Evolutionary conservation across 2,329 filamentous ascomycete genomes (phyloP).

Genomic region (Ophiocordyceps unilateralis): DNA sequence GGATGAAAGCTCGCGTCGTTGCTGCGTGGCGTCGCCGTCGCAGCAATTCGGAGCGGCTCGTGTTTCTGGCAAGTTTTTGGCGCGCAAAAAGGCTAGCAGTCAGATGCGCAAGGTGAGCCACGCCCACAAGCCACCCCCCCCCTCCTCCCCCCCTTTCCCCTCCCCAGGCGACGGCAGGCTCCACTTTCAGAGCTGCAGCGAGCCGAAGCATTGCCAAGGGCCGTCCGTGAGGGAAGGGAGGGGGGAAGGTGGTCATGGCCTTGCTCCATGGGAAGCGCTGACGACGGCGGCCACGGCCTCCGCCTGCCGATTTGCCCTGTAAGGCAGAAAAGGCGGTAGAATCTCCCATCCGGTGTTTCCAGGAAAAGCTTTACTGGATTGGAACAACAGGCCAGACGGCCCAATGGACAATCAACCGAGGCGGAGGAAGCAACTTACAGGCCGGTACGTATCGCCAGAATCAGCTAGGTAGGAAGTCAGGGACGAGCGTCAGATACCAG

Average conservation of each 20-base stretch:
- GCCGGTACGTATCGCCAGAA: constrained; percentile 42
- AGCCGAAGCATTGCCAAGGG: constrained; percentile 1
- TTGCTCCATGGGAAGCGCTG: not conserved
- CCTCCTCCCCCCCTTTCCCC: no score
- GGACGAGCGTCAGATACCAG: constrained; percentile 22
- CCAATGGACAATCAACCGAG: not conserved
- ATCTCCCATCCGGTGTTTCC: not conserved
- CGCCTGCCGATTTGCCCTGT: not conserved
- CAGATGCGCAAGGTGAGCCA: not conserved
- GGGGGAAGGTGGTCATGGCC: not conserved
- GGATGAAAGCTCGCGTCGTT: not conserved
- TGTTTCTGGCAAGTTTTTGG: not conserved
- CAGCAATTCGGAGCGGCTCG: not conserved
- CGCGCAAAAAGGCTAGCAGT: not conserved
- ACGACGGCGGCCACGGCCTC: not conserved
- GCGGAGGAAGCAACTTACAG: constrained; percentile 25
- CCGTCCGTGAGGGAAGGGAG: not conserved
- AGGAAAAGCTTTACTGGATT: not conserved
- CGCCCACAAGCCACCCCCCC: not conserved
- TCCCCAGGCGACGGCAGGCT: not conserved
- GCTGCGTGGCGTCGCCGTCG: not conserved
- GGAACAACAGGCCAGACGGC: not conserved
- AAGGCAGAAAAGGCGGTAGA: no score
- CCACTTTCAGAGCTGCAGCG: constrained; percentile 1
- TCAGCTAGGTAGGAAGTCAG: constrained; percentile 25